Conservation (phyloP, 345 rosid species). For the Lenwebbia sp. region DNA sequence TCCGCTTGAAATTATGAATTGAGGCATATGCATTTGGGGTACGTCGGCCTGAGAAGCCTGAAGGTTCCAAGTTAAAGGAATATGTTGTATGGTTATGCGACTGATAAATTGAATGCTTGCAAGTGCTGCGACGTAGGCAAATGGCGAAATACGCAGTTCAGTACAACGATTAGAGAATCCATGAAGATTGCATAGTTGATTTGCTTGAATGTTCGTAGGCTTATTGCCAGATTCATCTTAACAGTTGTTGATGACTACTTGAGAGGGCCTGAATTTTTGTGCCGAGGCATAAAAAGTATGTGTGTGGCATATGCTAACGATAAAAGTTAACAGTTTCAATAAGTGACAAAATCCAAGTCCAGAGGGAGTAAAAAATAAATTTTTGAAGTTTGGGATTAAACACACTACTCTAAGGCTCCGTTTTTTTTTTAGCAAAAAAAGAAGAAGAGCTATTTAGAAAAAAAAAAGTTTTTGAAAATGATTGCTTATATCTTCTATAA, state of each 20-base stretch:
- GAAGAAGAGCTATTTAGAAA: no score
- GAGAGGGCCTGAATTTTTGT: background rate
- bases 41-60: accelerated
- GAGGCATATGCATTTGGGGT: background rate
- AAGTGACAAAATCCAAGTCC: no score
- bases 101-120: background rate
- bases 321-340: no score
- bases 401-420: no score
- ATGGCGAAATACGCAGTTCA: background rate
- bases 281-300: background rate
- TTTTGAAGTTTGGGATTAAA: no score
- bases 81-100: background rate
- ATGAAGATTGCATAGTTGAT: background rate
- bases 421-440: no score
- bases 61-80: background rate
- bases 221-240: background rate
- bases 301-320: no score
- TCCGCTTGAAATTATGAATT: background rate
- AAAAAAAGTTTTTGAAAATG: no score
- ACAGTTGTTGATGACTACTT: background rate
- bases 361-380: no score
- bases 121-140: background rate
- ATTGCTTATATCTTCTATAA: no score
- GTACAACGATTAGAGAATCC: background rate
- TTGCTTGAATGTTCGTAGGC: background rate